Percentiles rank a stretch among this genome's conserved stretches.
Conservation (phyloP, 768 basidiomycete species). For the Tricholoma saponaceum region DNA sequence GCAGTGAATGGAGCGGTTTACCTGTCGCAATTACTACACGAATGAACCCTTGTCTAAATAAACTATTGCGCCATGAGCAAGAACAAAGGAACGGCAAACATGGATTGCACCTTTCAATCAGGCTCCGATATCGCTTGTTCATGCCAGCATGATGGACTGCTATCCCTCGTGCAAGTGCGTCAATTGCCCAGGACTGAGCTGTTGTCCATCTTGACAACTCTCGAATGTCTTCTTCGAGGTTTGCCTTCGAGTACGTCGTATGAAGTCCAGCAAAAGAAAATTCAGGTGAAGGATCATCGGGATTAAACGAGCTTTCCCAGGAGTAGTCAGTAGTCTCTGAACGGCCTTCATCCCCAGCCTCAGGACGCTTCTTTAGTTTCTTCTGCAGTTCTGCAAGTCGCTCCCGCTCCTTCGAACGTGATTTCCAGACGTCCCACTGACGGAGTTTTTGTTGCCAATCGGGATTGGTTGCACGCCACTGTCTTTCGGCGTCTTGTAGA, state of each 20-base stretch:
- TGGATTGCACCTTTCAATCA: slow-evolving; percentile 48
- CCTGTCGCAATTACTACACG: slow-evolving; percentile 67
- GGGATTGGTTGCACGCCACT: slow-evolving; percentile 43
- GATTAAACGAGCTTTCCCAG: slow-evolving; percentile 58
- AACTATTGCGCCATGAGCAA: slow-evolving; percentile 24
- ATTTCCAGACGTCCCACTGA: slow-evolving; percentile 49
- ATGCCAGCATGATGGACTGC: slow-evolving; percentile 71
- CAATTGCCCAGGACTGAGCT: slow-evolving; percentile 39
- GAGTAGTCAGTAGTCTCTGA: slow-evolving; percentile 11
- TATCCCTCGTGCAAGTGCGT: slow-evolving; percentile 53
- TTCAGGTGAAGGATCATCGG: slow-evolving; percentile 48
- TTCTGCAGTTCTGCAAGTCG: slow-evolving; percentile 35
- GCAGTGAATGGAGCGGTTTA: slow-evolving; percentile 12
- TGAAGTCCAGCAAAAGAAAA: slow-evolving; percentile 55
- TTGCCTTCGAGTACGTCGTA: slow-evolving; percentile 38
- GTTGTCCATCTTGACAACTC: slow-evolving; percentile 30
- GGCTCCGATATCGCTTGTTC: slow-evolving; percentile 53
- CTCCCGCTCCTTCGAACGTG: slow-evolving; percentile 43
- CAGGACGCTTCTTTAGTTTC: slow-evolving; percentile 30
- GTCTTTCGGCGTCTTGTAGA: slow-evolving; percentile 40
- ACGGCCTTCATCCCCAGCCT: slow-evolving; percentile 21
- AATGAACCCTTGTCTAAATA: slow-evolving; percentile 60
- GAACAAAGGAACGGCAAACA: background rate
- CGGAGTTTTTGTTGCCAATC: slow-evolving; percentile 49
- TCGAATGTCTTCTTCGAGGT: slow-evolving; percentile 45